Conservation (phyloP, 2,329 filamentous ascomycete species). For the Remersonia thermophila region DNA sequence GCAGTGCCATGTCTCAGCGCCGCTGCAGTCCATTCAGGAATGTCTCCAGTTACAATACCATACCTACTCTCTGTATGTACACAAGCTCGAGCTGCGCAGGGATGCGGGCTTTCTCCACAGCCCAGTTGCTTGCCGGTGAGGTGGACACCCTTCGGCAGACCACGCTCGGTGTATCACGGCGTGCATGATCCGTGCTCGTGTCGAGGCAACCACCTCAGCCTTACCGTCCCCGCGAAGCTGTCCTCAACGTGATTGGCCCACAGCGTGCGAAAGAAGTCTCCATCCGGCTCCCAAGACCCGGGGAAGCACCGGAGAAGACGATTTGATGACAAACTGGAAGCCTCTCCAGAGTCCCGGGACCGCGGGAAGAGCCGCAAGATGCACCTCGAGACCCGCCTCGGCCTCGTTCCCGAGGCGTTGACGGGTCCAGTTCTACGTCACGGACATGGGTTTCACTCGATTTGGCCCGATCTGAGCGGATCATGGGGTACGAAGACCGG, state of each 20-base stretch:
- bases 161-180: slow-evolving; percentile 1
- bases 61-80: too few relatives aligned
- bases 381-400: slow-evolving; percentile 6
- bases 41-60: too few relatives aligned
- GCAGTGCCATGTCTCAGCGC: too few relatives aligned
- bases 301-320: slow-evolving; percentile 9
- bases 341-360: slow-evolving; percentile 2
- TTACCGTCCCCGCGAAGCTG: slow-evolving; percentile 6
- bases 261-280: slow-evolving; percentile 3
- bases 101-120: background rate
- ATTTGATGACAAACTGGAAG: slow-evolving; percentile 6
- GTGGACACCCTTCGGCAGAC: slow-evolving; percentile 3
- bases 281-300: slow-evolving; percentile 10
- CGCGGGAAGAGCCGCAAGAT: slow-evolving; percentile 14
- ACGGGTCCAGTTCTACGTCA: slow-evolving; percentile 4
- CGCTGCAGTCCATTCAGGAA: too few relatives aligned
- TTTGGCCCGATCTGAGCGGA: background rate
- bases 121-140: too few relatives aligned
- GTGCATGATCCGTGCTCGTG: background rate
- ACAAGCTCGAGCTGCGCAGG: background rate
- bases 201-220: slow-evolving; percentile 10
- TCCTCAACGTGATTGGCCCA: slow-evolving; percentile 11
- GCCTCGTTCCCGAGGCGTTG: slow-evolving; percentile 1
- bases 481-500: slow-evolving; percentile 3
- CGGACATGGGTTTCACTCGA: slow-evolving; percentile 5